phyloP scores from a whole-genome alignment of 306 rosid genomes.

The Cicer chorassanicum region DNA sequence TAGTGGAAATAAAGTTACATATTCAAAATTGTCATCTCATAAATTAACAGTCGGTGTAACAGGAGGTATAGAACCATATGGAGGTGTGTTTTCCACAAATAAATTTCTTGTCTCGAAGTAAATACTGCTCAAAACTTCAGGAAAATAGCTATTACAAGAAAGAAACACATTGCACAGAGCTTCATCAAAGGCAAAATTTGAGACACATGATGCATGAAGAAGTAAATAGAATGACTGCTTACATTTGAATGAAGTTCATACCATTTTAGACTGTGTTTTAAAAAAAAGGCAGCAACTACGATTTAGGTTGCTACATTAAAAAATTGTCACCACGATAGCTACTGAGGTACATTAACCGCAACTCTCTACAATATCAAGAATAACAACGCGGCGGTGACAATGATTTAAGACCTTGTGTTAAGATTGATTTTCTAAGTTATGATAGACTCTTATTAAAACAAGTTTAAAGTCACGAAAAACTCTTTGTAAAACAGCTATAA shows the following conservation, averaged over 20 bases:
- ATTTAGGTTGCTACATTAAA: not conserved
- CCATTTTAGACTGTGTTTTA: not conserved
- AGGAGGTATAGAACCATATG: not conserved
- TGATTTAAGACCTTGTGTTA: not conserved
- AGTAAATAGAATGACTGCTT: slow-evolving; percentile 12
- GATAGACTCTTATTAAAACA: not conserved
- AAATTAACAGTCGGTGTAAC: slow-evolving; percentile 6
- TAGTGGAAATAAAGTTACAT: not conserved
- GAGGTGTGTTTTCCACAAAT: not conserved
- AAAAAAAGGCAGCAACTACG: not conserved
- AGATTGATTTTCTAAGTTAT: not conserved
- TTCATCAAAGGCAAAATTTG: slow-evolving; percentile 6
- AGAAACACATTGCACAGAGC: not conserved
- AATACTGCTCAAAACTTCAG: slow-evolving; percentile 4
- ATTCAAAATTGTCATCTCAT: slow-evolving; percentile 15
- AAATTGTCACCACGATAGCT: not conserved
- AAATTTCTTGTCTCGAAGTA: not conserved
- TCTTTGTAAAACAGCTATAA: not conserved
- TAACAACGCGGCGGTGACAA: not conserved
- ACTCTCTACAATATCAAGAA: not conserved
- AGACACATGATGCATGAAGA: slow-evolving; percentile 9
- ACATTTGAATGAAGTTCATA: slow-evolving; percentile 12
- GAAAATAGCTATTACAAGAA: not conserved
- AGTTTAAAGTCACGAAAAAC: not conserved
- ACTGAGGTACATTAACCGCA: not conserved